Evolutionary conservation across 2,329 filamentous ascomycete species (phyloP), one percentile per base, ranked within the genome.

Genomic region (Arthrobotrys conoides): DNA sequence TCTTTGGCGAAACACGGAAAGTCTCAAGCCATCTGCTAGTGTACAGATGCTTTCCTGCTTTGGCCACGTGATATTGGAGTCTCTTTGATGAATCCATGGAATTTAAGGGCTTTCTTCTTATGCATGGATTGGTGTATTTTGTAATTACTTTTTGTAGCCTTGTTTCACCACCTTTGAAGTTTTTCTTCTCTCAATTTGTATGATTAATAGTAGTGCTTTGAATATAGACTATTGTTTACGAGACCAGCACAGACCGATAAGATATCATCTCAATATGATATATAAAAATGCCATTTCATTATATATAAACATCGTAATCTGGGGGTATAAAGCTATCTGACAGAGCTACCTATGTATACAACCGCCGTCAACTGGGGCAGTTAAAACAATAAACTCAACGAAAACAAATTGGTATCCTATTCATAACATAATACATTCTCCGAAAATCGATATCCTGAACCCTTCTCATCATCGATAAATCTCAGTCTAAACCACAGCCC

Each of bases 1-100:
- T 95, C 92, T 72, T 86, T 98, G 81, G 75, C 75, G 18, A 79
- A 79, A 30, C 93, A 97, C 86, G 94, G 93, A 16, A 94, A 96
- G 89, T 77, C 73, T 30, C 73, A 77, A 33, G 73, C 73, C 24
- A 77, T 77, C 18, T 77, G 73, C 27, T 77, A 77, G 20, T 27
- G 2, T 30, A 12, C 0, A 16, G 4, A 46, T 46, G n/a, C 2
- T 44, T 44, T 44, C 41, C 18, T 38, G 36, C n/a, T n/a, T n/a
- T n/a, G n/a, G n/a, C n/a, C n/a, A n/a, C 16, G 33, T 41, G 38
- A 16, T 14, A 41, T n/a, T 41, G 38, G 2, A n/a, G 38, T 16
- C 12, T 16, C 12, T 41, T 41, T 16, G 38, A 41, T n/a, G 3
- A 12, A n/a, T n/a, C n/a, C n/a, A n/a, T n/a, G n/a, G n/a, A 5